phyloP scores from a whole-genome alignment of 179 eudicot species.

The Silene vulgaris region DNA sequence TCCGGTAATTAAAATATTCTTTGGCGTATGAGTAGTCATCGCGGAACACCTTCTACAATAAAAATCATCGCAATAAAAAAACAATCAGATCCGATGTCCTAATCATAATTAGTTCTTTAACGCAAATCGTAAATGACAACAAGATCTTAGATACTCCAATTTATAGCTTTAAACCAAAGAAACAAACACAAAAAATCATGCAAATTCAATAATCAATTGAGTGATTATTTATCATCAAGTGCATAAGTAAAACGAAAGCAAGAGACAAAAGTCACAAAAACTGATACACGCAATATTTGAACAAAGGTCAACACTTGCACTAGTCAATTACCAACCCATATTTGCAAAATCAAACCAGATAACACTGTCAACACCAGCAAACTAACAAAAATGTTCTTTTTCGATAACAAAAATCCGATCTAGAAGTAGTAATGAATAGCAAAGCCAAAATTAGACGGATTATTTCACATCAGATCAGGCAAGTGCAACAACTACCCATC shows the following conservation, averaged over 20 bases:
- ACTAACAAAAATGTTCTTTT: neutral
- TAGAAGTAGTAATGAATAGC: neutral
- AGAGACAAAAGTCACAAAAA: neutral
- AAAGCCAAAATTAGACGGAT: neutral
- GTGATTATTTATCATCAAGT: neutral
- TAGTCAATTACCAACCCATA: neutral
- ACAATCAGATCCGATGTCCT: constrained; percentile 24
- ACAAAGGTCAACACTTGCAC: constrained; percentile 10
- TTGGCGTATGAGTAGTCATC: constrained; percentile 47
- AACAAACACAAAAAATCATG: neutral
- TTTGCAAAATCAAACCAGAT: neutral
- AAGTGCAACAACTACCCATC: constrained; percentile 5
- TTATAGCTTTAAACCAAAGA: neutral
- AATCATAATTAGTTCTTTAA: neutral
- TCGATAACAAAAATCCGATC: neutral
- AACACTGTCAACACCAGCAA: neutral
- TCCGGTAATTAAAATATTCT: constrained; percentile 51
- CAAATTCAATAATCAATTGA: constrained; percentile 1
- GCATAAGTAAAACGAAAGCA: constrained; percentile 1
- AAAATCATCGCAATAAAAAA: constrained; percentile 14
- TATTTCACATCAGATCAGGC: constrained; percentile 3
- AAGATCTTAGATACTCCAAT: too few relatives aligned
- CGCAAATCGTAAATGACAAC: too few relatives aligned
- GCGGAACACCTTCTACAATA: constrained; percentile 22
- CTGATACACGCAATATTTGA: neutral